A percentile compares a stretch with the other conserved stretches of the same genome.
Conservation (phyloP, 1,284 basidiomycete species). For the Cryptococcus jaspeensis region DNA sequence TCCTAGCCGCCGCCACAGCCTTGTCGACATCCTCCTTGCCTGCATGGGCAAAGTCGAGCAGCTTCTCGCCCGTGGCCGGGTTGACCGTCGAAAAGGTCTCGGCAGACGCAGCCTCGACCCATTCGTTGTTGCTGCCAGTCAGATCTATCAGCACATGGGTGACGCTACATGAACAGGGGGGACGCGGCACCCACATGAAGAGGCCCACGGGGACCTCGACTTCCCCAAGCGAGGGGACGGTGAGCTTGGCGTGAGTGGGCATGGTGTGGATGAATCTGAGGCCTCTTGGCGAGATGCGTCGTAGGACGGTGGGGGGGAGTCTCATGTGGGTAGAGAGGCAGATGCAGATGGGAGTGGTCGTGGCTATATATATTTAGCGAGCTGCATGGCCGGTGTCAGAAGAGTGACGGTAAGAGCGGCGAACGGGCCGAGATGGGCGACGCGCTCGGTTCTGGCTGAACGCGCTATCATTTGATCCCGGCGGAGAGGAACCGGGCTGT, state of each 20-base stretch:
- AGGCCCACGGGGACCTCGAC: slow-evolving; percentile 73
- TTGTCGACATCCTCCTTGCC: slow-evolving; percentile 67
- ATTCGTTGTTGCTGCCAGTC: slow-evolving; percentile 38
- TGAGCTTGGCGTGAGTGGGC: slow-evolving; percentile 19
- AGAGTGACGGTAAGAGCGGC: too few relatives aligned
- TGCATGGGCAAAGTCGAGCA: slow-evolving; percentile 39
- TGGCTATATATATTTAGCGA: neutral
- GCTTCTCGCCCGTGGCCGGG: slow-evolving; percentile 60
- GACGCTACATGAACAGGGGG: slow-evolving; percentile 32
- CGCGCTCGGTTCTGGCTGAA: neutral
- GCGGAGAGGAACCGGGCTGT: neutral
- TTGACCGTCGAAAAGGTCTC: slow-evolving; percentile 32
- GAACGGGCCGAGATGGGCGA: too few relatives aligned
- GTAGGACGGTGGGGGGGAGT: neutral
- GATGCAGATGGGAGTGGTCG: neutral
- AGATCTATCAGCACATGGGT: slow-evolving; percentile 4
- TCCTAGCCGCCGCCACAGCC: slow-evolving; percentile 78
- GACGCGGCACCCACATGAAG: slow-evolving; percentile 61
- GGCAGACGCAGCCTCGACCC: slow-evolving; percentile 26
- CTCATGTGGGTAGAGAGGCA: neutral
- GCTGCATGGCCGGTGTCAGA: too few relatives aligned
- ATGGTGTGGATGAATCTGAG: slow-evolving; percentile 3
- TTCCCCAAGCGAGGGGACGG: slow-evolving; percentile 38
- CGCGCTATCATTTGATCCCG: neutral
- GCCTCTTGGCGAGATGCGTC: neutral